Evolutionary conservation across 2,329 filamentous ascomycete genomes (phyloP).

Genomic region (Myriosclerotinia curreyana): DNA sequence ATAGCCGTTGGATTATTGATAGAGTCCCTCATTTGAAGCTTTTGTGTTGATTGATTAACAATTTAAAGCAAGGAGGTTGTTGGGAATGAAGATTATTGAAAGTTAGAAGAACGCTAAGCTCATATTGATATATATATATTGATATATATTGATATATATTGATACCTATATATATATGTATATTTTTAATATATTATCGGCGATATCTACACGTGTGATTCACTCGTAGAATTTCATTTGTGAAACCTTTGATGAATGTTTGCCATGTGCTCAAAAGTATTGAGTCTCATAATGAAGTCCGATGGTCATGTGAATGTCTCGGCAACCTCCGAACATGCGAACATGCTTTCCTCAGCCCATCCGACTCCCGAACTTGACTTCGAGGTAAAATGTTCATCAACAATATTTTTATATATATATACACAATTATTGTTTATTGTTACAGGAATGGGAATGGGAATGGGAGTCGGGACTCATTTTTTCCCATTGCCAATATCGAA

Average conservation of each 20-base stretch:
- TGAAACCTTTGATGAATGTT: conserved; percentile 23
- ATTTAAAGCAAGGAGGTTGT: conserved; percentile 17
- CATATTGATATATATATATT: background rate
- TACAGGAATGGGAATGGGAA: too few relatives aligned
- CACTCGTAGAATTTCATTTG: conserved; percentile 8
- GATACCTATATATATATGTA: too few relatives aligned
- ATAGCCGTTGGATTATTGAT: conserved; percentile 26
- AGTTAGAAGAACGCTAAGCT: background rate
- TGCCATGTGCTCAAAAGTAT: conserved; percentile 19
- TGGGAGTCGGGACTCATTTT: background rate
- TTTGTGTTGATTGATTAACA: conserved; percentile 1
- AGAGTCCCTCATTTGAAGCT: conserved; percentile 8
- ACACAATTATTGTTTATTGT: background rate
- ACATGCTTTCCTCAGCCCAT: background rate
- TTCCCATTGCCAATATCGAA: background rate
- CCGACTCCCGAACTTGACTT: background rate
- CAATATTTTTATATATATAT: background rate
- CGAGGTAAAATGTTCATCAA: background rate
- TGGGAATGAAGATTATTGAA: conserved; percentile 8
- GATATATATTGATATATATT: too few relatives aligned
- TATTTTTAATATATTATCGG: conserved; percentile 6
- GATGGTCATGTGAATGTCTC: conserved; percentile 12
- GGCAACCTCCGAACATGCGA: conserved; percentile 11
- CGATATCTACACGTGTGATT: conserved; percentile 22
- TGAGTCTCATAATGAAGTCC: conserved; percentile 13